Evolutionary conservation across 2,329 filamentous ascomycete genomes (phyloP).

Genomic region (Pestalotiopsis sp.): DNA sequence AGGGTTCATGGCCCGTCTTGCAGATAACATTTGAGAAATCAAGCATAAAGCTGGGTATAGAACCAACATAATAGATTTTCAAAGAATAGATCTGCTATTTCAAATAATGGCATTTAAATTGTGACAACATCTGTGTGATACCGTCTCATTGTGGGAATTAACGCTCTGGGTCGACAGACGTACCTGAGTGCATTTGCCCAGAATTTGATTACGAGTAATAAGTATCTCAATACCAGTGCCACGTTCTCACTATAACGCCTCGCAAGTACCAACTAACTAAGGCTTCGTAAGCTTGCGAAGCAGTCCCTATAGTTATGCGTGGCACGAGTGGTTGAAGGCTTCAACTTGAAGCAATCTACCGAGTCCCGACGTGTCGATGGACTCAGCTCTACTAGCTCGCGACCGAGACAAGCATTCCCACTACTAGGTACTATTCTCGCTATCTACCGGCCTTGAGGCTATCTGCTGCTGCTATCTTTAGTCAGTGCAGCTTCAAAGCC

Average conservation of each 20-base stretch:
- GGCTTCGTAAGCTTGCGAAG: too few relatives aligned
- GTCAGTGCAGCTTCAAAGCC: neutral
- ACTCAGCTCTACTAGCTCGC: neutral
- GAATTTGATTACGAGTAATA: too few relatives aligned
- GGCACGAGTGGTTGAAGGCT: too few relatives aligned
- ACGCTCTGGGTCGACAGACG: too few relatives aligned
- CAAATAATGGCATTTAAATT: neutral
- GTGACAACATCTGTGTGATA: neutral
- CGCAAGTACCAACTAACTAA: too few relatives aligned
- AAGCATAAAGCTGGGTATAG: neutral
- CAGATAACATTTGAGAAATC: slow-evolving; percentile 1
- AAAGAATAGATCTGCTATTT: neutral
- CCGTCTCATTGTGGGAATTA: too few relatives aligned
- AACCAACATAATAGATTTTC: neutral
- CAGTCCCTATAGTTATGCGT: too few relatives aligned
- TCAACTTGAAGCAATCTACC: too few relatives aligned
- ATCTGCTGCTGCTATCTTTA: neutral
- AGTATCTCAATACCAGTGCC: too few relatives aligned
- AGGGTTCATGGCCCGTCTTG: neutral
- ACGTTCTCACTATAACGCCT: too few relatives aligned
- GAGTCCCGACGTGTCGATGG: too few relatives aligned
- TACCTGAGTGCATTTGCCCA: too few relatives aligned
- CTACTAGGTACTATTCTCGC: neutral
- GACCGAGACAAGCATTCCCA: neutral
- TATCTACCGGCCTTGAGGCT: neutral